These are phyloP conservation scores for Wickerhamiella kazuoi DNA, from an alignment of 805 yeast genomes.

Conservation along the genomic window DNA sequence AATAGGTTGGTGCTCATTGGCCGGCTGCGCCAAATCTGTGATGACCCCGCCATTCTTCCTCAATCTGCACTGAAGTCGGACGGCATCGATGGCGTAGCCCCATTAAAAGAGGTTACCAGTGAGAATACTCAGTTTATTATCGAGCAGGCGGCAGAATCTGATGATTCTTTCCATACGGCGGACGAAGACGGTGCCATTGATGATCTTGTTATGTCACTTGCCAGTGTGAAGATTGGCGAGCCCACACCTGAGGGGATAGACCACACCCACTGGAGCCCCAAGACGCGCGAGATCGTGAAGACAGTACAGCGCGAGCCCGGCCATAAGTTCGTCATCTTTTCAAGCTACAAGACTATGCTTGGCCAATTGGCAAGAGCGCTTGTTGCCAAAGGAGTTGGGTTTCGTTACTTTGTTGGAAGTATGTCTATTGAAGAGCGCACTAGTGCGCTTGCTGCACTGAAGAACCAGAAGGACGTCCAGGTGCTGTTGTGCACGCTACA, in stretches of 20 bases:
- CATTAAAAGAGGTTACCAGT: no score
- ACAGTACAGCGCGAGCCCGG: conserved; percentile 20
- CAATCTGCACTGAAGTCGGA: not conserved
- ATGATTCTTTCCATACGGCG: no score
- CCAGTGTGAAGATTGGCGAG: no score
- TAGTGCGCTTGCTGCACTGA: conserved; percentile 17
- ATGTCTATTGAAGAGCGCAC: conserved; percentile 20
- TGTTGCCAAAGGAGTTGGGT: conserved; percentile 18
- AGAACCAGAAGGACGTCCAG: conserved; percentile 10
- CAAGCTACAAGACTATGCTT: conserved; percentile 27
- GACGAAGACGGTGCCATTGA: no score
- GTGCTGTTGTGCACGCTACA: conserved; percentile 28
- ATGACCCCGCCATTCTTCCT: conserved; percentile 5
- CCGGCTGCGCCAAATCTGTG: conserved; percentile 12
- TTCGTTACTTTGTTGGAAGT: conserved; percentile 23
- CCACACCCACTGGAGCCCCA: no score
- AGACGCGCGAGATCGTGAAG: conserved; percentile 21
- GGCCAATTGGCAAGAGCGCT: conserved; percentile 19
- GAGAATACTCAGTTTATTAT: no score
- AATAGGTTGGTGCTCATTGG: conserved; percentile 1
- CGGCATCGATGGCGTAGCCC: no score
- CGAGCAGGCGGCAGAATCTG: no score
- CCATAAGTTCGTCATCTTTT: conserved; percentile 30
- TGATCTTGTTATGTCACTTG: no score
- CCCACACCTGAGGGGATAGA: no score